Evolutionary conservation across 2,329 filamentous ascomycete species (phyloP).

Genomic region (Septoria linicola): DNA sequence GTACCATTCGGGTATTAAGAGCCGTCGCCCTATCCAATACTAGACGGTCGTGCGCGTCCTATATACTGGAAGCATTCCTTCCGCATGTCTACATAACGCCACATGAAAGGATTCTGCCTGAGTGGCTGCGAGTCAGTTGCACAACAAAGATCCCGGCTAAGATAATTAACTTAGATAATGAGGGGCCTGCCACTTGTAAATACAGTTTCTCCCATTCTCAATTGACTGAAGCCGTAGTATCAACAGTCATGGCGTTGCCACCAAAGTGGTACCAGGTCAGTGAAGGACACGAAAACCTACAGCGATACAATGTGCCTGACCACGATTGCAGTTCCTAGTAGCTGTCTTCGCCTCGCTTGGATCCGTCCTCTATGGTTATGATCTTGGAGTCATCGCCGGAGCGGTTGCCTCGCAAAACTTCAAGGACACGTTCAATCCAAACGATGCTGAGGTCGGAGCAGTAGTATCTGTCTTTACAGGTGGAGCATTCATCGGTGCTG

Average conservation of each 20-base stretch:
- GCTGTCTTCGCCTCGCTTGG: conserved; percentile 60
- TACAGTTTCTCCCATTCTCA: too few relatives aligned
- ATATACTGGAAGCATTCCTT: conserved; percentile 17
- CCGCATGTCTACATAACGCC: conserved; percentile 10
- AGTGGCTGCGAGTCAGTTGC: conserved; percentile 4
- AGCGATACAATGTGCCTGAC: neutral
- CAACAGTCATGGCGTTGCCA: conserved; percentile 51
- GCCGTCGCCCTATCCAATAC: neutral
- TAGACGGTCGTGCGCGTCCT: neutral
- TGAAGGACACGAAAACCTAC: neutral
- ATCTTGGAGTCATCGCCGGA: conserved; percentile 61
- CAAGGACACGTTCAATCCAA: conserved; percentile 42
- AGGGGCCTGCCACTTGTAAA: neutral
- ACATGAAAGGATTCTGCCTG: conserved; percentile 1
- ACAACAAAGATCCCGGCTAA: neutral
- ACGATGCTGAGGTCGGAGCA: conserved; percentile 52
- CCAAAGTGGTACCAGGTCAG: conserved; percentile 56
- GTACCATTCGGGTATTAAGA: neutral
- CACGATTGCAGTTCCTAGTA: conserved; percentile 52
- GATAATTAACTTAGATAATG: conserved; percentile 8
- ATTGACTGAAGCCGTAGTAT: too few relatives aligned
- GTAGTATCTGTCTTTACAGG: conserved; percentile 77
- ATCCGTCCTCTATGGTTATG: conserved; percentile 56
- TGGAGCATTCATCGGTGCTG: conserved; percentile 70
- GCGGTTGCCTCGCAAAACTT: conserved; percentile 52